Evolutionary conservation across 805 yeast genomes (phyloP).

Genomic region (Pichia rugopelliculosa): DNA sequence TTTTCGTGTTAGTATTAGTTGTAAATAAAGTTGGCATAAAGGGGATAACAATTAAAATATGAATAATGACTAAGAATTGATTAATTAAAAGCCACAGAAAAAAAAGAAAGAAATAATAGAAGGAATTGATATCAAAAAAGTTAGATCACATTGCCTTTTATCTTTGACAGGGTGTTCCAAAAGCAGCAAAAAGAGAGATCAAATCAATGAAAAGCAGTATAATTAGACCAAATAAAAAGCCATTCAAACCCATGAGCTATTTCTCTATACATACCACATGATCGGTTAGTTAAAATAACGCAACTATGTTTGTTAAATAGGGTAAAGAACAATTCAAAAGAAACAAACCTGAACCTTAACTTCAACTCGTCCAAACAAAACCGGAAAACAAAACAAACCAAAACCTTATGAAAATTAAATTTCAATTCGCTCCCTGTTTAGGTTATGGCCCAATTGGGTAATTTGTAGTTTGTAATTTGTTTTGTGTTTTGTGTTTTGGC

Average conservation of each 20-base stretch:
- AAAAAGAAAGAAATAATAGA: background rate
- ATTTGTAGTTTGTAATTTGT: no score
- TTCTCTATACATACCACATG: conserved; percentile 1
- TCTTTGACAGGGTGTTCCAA: no score
- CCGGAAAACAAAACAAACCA: background rate
- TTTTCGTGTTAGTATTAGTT: conserved; percentile 1
- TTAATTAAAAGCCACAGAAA: no score
- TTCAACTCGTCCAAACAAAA: background rate
- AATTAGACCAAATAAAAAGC: background rate
- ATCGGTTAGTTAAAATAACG: background rate
- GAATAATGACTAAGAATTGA: no score
- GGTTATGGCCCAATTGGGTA: background rate
- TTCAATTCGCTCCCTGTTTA: background rate
- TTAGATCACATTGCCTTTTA: background rate
- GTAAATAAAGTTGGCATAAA: no score
- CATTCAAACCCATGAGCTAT: background rate
- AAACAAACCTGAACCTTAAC: background rate
- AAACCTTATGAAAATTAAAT: no score
- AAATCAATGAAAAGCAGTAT: no score
- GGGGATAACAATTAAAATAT: no score
- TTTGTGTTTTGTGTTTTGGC: no score
- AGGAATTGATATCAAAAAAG: no score
- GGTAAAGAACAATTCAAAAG: background rate
- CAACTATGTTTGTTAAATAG: background rate
- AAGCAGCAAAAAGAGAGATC: no score